Conservation (phyloP, 2,329 filamentous ascomycete species). For the Trichoderma endophyticum region DNA sequence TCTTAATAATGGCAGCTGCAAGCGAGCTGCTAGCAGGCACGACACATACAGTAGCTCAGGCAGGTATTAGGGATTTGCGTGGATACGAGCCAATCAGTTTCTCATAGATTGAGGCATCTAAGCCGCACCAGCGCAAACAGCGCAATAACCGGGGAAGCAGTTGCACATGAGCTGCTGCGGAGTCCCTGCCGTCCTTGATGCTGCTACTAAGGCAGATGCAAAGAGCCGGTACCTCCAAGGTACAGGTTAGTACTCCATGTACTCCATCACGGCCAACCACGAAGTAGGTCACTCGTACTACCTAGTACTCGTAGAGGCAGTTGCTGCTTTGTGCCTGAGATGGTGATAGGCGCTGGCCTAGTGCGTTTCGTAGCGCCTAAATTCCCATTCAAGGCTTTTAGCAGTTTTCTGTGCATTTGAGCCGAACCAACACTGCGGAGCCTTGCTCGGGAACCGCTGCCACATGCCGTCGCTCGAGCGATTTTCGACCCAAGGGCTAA, state of each 20-base stretch:
- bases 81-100: not conserved
- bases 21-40: not conserved
- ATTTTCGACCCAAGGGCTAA: not conserved
- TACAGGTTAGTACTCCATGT: not conserved
- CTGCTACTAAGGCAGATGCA: not conserved
- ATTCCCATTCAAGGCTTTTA: not conserved
- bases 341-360: not conserved
- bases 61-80: not conserved
- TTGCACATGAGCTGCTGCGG: not conserved
- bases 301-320: not conserved
- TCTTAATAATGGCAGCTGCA: not conserved
- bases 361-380: not conserved
- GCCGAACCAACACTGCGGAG: conserved; percentile 1
- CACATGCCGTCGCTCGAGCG: conserved; percentile 3
- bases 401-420: not conserved
- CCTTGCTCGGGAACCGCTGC: not conserved
- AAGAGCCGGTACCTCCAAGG: not conserved
- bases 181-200: not conserved
- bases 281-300: not conserved
- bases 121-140: not conserved
- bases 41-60: not conserved
- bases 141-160: not conserved
- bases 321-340: not conserved
- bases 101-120: not conserved
- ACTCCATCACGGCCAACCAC: too few relatives aligned